Evolutionary conservation across 2,329 filamentous ascomycete genomes (phyloP).

Genomic region (Mollisia scopiformis): DNA sequence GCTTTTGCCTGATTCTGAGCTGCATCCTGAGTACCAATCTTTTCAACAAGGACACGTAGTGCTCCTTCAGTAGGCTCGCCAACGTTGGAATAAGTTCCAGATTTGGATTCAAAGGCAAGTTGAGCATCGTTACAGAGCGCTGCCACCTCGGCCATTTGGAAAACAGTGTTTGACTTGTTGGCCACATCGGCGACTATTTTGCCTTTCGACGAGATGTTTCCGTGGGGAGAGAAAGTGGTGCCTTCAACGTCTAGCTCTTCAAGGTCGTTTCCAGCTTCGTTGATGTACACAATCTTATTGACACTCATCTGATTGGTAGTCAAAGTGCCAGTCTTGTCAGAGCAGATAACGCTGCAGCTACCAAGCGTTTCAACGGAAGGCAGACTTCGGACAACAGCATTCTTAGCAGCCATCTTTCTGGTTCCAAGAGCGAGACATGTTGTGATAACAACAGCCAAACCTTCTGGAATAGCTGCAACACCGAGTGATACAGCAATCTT

Average conservation of each 20-base stretch:
- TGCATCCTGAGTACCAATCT: constrained; percentile 74
- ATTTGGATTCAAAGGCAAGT: constrained; percentile 79
- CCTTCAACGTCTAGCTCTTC: constrained; percentile 90
- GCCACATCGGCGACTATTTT: constrained; percentile 70
- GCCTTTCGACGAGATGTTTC: constrained; percentile 70
- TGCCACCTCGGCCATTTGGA: constrained; percentile 73
- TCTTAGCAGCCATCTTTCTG: constrained; percentile 98
- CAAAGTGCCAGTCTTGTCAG: constrained; percentile 97
- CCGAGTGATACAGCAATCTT: constrained; percentile 99
- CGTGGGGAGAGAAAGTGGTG: constrained; percentile 87
- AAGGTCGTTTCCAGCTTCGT: constrained; percentile 70
- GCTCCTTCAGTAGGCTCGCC: constrained; percentile 97
- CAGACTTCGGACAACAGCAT: constrained; percentile 92
- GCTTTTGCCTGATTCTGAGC: constrained; percentile 53
- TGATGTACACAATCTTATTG: constrained; percentile 86
- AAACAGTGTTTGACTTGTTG: constrained; percentile 73
- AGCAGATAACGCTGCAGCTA: constrained; percentile 99
- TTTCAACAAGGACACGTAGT: constrained; percentile 87
- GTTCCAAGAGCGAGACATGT: constrained; percentile 96
- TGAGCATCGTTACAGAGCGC: constrained; percentile 88
- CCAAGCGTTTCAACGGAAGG: constrained; percentile 97
- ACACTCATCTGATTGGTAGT: constrained; percentile 99
- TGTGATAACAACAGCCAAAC: constrained; percentile 97
- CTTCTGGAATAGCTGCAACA: constrained; percentile 96
- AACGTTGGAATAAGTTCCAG: constrained; percentile 75